phyloP scores from a whole-genome alignment of 1,284 basidiomycete species.

The Ceratobasidium sp. region DNA sequence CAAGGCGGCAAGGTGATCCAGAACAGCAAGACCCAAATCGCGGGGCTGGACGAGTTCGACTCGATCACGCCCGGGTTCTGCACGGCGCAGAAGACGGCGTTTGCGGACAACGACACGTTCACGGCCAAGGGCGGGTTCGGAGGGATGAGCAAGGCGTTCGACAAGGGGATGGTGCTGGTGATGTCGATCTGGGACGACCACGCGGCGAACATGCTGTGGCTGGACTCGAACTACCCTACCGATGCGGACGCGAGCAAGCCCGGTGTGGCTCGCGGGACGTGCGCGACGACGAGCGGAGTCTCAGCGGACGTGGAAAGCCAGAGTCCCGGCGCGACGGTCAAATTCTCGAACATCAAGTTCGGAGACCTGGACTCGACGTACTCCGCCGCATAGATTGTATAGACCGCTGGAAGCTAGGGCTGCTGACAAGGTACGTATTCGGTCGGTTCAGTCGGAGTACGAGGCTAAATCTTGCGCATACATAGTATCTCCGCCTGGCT shows the following conservation, averaged over 20 bases:
- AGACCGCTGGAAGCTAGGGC: too few relatives aligned
- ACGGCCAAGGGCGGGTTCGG: slow-evolving; percentile 62
- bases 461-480: too few relatives aligned
- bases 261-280: slow-evolving; percentile 68
- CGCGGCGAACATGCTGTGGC: slow-evolving; percentile 70
- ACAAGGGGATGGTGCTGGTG: slow-evolving; percentile 67
- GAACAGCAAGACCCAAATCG: slow-evolving; percentile 62
- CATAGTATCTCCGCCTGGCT: too few relatives aligned
- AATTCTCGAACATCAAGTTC: slow-evolving; percentile 49
- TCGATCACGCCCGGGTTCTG: slow-evolving; percentile 61
- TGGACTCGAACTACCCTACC: slow-evolving; percentile 68
- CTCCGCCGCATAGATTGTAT: not conserved
- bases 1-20: slow-evolving; percentile 67
- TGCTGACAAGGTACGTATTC: too few relatives aligned
- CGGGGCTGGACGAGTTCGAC: slow-evolving; percentile 50
- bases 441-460: too few relatives aligned
- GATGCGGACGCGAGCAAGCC: slow-evolving; percentile 59
- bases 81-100: slow-evolving; percentile 59
- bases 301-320: slow-evolving; percentile 63
- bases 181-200: slow-evolving; percentile 55
- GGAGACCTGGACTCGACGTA: slow-evolving; percentile 49
- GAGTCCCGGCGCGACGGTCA: slow-evolving; percentile 11
- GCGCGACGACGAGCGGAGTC: slow-evolving; percentile 64
- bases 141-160: slow-evolving; percentile 63
- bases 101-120: slow-evolving; percentile 65